phyloP scores from a whole-genome alignment of 2,329 filamentous ascomycete genomes.

The Talaromyces sp. region DNA sequence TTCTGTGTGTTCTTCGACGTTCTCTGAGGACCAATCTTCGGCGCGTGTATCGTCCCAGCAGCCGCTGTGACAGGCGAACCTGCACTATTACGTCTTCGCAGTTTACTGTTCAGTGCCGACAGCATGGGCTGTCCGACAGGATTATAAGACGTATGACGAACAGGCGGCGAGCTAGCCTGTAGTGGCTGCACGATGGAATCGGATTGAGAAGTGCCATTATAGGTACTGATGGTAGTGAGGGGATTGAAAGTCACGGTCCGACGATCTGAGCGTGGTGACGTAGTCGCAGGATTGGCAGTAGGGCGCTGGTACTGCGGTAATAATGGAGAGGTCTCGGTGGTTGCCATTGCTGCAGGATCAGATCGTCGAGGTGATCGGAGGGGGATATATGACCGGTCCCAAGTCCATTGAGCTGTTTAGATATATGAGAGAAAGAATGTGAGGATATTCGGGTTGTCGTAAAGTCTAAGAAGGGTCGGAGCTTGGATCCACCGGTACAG shows the following conservation, averaged over 20 bases:
- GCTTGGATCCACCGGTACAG: constrained; percentile 10
- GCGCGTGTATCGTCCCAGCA: constrained; percentile 41
- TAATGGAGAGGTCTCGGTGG: constrained; percentile 42
- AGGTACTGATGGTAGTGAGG: constrained; percentile 44
- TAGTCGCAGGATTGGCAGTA: constrained; percentile 25
- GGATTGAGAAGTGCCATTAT: constrained; percentile 40
- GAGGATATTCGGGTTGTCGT: background rate
- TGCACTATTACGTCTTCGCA: constrained; percentile 81
- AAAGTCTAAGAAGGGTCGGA: constrained; percentile 5
- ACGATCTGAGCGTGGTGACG: constrained; percentile 37
- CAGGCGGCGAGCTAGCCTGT: constrained; percentile 37
- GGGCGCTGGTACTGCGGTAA: constrained; percentile 35
- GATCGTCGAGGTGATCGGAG: background rate
- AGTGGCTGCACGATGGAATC: constrained; percentile 41
- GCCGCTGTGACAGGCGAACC: constrained; percentile 53
- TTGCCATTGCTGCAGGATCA: constrained; percentile 28
- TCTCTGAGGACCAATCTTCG: constrained; percentile 88
- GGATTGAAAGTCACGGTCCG: constrained; percentile 50
- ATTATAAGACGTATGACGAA: constrained; percentile 25
- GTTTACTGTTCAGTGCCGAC: constrained; percentile 78
- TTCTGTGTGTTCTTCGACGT: constrained; percentile 96
- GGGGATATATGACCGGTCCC: background rate
- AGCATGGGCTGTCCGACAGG: constrained; percentile 59
- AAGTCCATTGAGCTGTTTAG: constrained; percentile 1
- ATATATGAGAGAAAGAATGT: background rate